Percentiles rank a stretch among this genome's conserved stretches.
These are phyloP conservation scores for Euptelea pleiosperma DNA, from an alignment of 164 flowering plant genomes.

Conservation along the genomic window DNA sequence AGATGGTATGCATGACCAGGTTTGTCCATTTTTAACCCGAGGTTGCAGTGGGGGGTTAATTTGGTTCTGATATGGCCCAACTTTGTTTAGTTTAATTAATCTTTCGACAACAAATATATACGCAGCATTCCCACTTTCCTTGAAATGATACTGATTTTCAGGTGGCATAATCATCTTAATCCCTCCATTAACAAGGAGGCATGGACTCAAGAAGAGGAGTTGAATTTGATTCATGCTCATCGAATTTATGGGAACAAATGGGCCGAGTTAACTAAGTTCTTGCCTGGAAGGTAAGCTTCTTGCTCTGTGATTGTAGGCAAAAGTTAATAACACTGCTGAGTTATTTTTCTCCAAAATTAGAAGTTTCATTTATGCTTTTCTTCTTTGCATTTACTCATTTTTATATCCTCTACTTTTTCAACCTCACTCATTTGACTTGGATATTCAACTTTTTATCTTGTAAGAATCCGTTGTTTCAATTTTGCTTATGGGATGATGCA, in stretches of 20 bases:
- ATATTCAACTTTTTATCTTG: background rate
- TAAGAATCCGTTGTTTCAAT: background rate
- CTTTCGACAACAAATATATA: no score
- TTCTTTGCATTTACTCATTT: background rate
- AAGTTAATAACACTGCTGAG: background rate
- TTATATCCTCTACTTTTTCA: background rate
- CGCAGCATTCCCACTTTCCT: no score
- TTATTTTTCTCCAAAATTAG: constrained; percentile 1
- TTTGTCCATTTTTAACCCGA: background rate
- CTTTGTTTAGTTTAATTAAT: background rate
- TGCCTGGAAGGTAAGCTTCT: constrained; percentile 80
- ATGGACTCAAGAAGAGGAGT: constrained; percentile 97
- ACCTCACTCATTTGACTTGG: background rate
- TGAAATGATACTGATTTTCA: no score
- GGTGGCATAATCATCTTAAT: constrained; percentile 99
- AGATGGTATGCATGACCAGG: no score
- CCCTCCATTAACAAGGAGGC: constrained; percentile 92
- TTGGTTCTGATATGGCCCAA: no score
- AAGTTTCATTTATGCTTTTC: no score
- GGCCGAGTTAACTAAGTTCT: constrained; percentile 92
- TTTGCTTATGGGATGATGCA: background rate
- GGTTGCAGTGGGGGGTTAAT: no score
- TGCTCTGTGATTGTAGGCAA: background rate
- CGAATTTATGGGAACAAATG: constrained; percentile 92
- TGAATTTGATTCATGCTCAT: constrained; percentile 87